Evolutionary conservation across 2,329 filamentous ascomycete genomes (phyloP), one percentile per base, ranked within the genome.

Genomic region (Fusarium temperatum): DNA sequence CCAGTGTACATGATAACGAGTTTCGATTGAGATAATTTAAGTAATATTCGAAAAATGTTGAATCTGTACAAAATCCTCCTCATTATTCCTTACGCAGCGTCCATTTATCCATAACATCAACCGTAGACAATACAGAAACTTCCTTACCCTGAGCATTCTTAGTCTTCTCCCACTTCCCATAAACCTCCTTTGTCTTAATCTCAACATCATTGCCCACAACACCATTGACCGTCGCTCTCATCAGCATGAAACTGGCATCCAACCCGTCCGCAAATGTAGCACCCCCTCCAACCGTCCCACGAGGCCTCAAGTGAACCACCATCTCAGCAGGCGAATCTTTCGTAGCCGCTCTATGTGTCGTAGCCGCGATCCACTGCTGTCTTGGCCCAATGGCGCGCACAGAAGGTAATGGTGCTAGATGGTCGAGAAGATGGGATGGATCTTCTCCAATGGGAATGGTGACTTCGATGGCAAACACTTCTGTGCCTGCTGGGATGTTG

Each of bases 321-420:
- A 56, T 24, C 22, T 56, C 38, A 24, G 38, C 53, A 32, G 53
- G 2, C 26, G 6, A 14, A 22, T 44, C 1, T 35, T 18, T 35
- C 30, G 30, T 51, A 35, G 48, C 28, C 15, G 48, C 11, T 24
- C 38, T 56, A 24, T 56, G 53, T 20, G 53, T 56, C 1, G 38
- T 56, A 24, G 53, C 53, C 12, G 53, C 53, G 2, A 56, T 56
- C 53, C 53, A 56, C 13, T 56, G 53, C 22, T 56, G 53, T 8
- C 38, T 24, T 0, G 38, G 38, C 3, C 53, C 53, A 32, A 56
- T 44, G 8, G 53, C 53, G 4, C 53, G 53, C 4, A 56, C 38
- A 18, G 53, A 6, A 28, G 53, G 53, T 0, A 56, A 0, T 1
- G 53, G 53, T 6, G 53, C 53, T 0, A 56, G 26, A 44, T 44